Base-by-base conservation (phyloP, 78 protist genomes). In the Cyanophora paradoxa region DNA sequence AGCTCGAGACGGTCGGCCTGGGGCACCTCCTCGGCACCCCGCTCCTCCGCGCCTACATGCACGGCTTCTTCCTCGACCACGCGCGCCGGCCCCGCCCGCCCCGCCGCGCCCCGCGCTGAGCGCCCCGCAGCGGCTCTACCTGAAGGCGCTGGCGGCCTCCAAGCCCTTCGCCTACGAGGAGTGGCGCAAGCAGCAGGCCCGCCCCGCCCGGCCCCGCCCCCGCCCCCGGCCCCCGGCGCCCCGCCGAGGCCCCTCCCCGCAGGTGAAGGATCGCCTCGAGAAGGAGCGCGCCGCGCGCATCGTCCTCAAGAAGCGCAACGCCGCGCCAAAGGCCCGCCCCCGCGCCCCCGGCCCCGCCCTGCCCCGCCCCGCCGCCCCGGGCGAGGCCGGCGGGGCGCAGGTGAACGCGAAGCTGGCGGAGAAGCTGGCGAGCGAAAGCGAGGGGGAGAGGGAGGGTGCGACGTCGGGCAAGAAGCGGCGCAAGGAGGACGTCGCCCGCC, bases 41-140 rank as follows among this genome's bases (percentile, higher is more conserved):
- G 11, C 24, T 73, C 8, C 76, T 96, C 31, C 68, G 71, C 24
- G 88, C 95, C 26, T 82, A 90, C 85, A 88, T 96, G 96, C 97
- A 96, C 80, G 97, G 99, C 28, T 93, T 40, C 85, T 93, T 81
- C 72, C 73, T 96, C 46, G 93, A 94, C 33, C 1, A 0, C 48
- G 17, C 16, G 13, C n/a, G 13, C 28, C 19, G 7, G 16, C 24
- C 31, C 24, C 8, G 30, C 30, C 31, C 58, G 7, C 0, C 3
- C 50, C 3, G 4, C 20, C 39, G 13, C 11, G 33, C 33, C 3
- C 14, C 16, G 20, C 40, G 1, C 58, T 5, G 31, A 24, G n/a
- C 31, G 59, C 30, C 33, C 31, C 11, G 4, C 31, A 30, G 30
- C n/a, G 34, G 42, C 54, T 71, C 33, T 64, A 66, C 61, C 31